phyloP scores from a whole-genome alignment of 305 asterid species.

The Ilex paraguariensis region DNA sequence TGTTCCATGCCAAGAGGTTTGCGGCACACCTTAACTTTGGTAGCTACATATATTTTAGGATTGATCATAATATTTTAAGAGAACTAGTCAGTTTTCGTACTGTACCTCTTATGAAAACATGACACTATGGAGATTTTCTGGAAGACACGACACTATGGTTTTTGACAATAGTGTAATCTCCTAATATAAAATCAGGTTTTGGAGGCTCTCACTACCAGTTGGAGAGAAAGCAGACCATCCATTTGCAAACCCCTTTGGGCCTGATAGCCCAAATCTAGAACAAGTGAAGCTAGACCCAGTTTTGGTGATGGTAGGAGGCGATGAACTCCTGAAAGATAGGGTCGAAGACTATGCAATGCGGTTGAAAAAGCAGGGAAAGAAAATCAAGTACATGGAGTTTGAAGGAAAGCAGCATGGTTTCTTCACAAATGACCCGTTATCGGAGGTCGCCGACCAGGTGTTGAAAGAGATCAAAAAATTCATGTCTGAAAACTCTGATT shows the following conservation, averaged over 20 bases:
- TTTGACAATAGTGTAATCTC: too few relatives aligned
- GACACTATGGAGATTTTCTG: too few relatives aligned
- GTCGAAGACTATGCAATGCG: conserved; percentile 38
- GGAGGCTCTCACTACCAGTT: conserved; percentile 55
- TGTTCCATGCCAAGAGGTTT: too few relatives aligned
- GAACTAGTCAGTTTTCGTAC: too few relatives aligned
- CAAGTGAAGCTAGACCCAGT: conserved; percentile 37
- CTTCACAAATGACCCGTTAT: conserved; percentile 41
- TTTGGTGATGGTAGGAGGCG: conserved; percentile 47
- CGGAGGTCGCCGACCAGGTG: conserved; percentile 29
- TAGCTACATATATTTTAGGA: too few relatives aligned
- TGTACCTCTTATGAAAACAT: too few relatives aligned
- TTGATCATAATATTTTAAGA: too few relatives aligned
- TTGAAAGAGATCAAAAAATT: conserved; percentile 25
- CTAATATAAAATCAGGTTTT: conserved; percentile 30
- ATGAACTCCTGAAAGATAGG: conserved; percentile 57
- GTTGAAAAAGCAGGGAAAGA: conserved; percentile 33
- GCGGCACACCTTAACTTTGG: too few relatives aligned
- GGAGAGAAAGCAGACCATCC: conserved; percentile 51
- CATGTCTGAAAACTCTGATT: conserved; percentile 21
- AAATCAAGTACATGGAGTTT: conserved; percentile 31
- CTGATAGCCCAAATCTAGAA: conserved; percentile 40
- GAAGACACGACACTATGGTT: too few relatives aligned
- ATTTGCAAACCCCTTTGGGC: conserved; percentile 63
- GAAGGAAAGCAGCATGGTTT: conserved; percentile 55